Base-by-base conservation (phyloP, 1,139 yeast genomes). In the Taiozyma sp. region DNA sequence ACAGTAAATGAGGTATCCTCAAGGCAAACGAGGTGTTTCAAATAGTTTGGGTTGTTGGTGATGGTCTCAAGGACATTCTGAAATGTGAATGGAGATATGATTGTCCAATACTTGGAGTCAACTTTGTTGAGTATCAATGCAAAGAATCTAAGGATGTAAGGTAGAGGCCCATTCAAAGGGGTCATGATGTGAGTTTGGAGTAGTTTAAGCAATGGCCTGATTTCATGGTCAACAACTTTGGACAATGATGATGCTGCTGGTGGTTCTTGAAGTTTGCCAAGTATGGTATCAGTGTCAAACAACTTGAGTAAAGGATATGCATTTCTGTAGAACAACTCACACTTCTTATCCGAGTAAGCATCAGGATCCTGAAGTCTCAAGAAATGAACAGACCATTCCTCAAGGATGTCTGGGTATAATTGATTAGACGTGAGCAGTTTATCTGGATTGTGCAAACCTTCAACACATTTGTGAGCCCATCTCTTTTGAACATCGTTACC, bases 21-120 rank as follows among this genome's bases (percentile, higher is more conserved):
- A 47, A 61, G 50, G 57, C 63, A 24, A 56, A 58, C 54, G 50
- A 63, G 34, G 56, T 59, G 50, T 62, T 62, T 55, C 2, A 57
- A 44, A 34, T 56, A 54, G 41, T 52, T 54, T 0, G 79, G 79
- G 54, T 77, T 66, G 48, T 73, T 63, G 46, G 78, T 64, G 40
- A 83, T 70, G n/a, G 79, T 72, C 55, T 83, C 88, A 44, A 84
- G 63, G 43, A 83, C 68, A 51, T 79, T 79, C 46, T 74, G 74
- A 55, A 73, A 80, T 4, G 76, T 75, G 57, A 72, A 76, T 0
- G 86, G 87, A 2, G 74, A 69, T 2, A 80, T 70, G 29, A 66
- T 59, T 1, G 63, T 59, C 90, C 92, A 86, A 53, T 83, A 79
- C 2, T 68, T 66, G 0, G 60, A 23, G 9, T 72, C 73, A 24